Percentiles rank a stretch among this genome's conserved stretches.
These are phyloP conservation scores for Rhynchosporium agropyri DNA, from an alignment of 2,329 filamentous ascomycete genomes.

Conservation along the genomic window DNA sequence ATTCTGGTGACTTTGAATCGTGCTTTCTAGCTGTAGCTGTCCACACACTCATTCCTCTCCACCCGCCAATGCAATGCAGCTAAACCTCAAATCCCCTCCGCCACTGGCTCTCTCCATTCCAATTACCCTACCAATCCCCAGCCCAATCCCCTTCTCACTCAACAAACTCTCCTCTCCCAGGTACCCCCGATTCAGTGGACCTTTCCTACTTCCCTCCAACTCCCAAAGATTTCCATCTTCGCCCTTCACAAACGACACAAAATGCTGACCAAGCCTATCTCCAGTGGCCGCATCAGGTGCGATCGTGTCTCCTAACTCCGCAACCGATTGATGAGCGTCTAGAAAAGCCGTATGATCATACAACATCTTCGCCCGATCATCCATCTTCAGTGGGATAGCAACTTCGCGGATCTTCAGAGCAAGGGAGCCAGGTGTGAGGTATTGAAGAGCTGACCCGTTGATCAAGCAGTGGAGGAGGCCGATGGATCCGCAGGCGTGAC, in stretches of 20 bases:
- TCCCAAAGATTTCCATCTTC: constrained; percentile 69
- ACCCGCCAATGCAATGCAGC: constrained; percentile 36
- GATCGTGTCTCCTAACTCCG: constrained; percentile 72
- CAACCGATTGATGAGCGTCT: constrained; percentile 75
- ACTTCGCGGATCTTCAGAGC: constrained; percentile 47
- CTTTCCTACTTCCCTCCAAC: constrained; percentile 68
- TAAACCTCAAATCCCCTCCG: constrained; percentile 39
- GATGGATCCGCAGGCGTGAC: constrained; percentile 91
- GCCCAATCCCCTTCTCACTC: constrained; percentile 71
- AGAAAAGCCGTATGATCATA: constrained; percentile 79
- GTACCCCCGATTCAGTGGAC: constrained; percentile 60
- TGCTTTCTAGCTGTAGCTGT: no score
- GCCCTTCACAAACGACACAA: constrained; percentile 86
- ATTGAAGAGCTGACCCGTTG: constrained; percentile 76
- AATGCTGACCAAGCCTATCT: constrained; percentile 90
- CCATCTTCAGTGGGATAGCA: constrained; percentile 70
- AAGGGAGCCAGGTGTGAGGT: constrained; percentile 32
- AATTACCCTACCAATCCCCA: constrained; percentile 56
- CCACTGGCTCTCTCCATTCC: constrained; percentile 31
- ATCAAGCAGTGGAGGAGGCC: constrained; percentile 79
- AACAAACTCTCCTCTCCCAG: constrained; percentile 68
- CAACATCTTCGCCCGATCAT: constrained; percentile 69
- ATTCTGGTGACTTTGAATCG: no score
- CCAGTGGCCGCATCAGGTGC: constrained; percentile 68
- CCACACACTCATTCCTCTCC: neutral